These are phyloP conservation scores for Boletus reticulatus DNA, from an alignment of 768 basidiomycete genomes.

Conservation along the genomic window DNA sequence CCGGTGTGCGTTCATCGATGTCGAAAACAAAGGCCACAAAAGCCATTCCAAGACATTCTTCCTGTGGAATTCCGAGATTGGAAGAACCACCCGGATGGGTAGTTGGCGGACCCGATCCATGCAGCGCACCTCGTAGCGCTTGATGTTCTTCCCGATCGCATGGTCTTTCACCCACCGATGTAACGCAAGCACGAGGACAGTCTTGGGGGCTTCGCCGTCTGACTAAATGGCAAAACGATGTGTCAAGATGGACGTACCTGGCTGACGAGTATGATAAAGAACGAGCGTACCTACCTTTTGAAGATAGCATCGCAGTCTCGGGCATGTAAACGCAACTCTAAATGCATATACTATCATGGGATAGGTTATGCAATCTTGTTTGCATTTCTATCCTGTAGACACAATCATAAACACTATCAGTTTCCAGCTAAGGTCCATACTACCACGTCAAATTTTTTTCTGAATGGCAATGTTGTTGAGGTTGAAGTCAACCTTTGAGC, in stretches of 20 bases:
- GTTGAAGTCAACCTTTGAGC: too few relatives aligned
- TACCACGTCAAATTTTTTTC: too few relatives aligned
- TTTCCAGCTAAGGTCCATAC: too few relatives aligned
- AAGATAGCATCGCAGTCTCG: constrained; percentile 39
- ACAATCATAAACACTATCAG: too few relatives aligned
- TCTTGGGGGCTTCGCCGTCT: constrained; percentile 40
- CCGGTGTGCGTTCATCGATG: constrained; percentile 28
- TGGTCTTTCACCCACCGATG: too few relatives aligned
- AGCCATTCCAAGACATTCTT: constrained; percentile 60
- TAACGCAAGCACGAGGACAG: too few relatives aligned
- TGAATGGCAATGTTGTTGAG: too few relatives aligned
- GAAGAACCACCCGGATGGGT: constrained; percentile 55
- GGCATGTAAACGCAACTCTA: constrained; percentile 43
- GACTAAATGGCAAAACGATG: not conserved
- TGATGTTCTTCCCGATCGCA: constrained; percentile 44
- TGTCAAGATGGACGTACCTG: not conserved
- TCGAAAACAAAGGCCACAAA: constrained; percentile 61
- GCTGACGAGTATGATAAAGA: not conserved
- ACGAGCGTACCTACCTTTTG: constrained; percentile 39
- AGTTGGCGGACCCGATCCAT: constrained; percentile 17
- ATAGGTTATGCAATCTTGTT: too few relatives aligned
- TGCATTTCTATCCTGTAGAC: too few relatives aligned
- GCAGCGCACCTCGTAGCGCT: constrained; percentile 44
- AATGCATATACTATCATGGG: too few relatives aligned
- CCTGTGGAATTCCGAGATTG: constrained; percentile 33